Percentiles rank a stretch among this genome's conserved stretches.
phyloP scores from a whole-genome alignment of 148 eudicot species.

The Fagopyrum homotropicum region DNA sequence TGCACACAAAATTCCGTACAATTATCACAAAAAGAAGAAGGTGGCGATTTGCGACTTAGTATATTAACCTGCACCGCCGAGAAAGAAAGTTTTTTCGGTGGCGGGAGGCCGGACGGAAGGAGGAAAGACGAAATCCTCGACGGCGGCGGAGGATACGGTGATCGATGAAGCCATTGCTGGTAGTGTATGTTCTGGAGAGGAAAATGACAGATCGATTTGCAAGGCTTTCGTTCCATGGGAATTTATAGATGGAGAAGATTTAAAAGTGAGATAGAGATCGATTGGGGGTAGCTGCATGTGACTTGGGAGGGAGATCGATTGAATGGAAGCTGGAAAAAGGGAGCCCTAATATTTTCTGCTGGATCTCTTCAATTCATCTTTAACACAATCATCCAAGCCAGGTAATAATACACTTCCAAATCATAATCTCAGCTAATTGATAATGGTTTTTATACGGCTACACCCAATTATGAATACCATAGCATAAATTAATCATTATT shows the following conservation, averaged over 20 bases:
- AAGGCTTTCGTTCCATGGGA: background rate
- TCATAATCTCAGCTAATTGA: too few relatives aligned
- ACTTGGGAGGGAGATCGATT: background rate
- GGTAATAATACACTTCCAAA: too few relatives aligned
- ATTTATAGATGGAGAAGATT: background rate
- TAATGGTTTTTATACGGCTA: too few relatives aligned
- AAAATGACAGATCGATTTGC: background rate
- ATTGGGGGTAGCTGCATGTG: background rate
- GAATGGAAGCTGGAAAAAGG: background rate
- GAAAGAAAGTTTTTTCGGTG: constrained; percentile 47
- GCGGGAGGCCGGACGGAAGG: constrained; percentile 56
- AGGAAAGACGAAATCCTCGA: constrained; percentile 56
- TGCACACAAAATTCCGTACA: background rate
- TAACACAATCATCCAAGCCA: too few relatives aligned
- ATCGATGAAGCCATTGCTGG: constrained; percentile 20
- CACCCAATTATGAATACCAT: too few relatives aligned
- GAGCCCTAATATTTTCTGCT: background rate
- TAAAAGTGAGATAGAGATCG: background rate
- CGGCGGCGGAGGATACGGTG: constrained; percentile 23
- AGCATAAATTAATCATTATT: too few relatives aligned
- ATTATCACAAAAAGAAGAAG: background rate
- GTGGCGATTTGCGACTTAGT: background rate
- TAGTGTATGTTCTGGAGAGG: background rate
- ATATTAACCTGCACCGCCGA: constrained; percentile 62
- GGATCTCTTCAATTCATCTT: too few relatives aligned